phyloP scores from a whole-genome alignment of 805 yeast genomes.

The Ogataea kodamae region DNA sequence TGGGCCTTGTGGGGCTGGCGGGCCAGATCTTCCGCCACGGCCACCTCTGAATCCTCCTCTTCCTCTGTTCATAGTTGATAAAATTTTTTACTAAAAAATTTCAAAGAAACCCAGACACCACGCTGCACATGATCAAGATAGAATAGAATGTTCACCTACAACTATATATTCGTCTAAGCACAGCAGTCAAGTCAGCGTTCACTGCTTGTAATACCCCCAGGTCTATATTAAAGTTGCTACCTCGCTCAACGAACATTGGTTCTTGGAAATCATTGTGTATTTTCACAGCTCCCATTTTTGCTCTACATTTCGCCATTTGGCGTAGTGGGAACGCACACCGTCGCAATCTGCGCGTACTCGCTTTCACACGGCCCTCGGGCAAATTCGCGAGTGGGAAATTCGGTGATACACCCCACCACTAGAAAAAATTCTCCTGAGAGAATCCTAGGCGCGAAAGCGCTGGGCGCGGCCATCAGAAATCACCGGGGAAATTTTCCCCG shows the following conservation, averaged over 20 bases:
- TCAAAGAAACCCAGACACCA: conserved; percentile 15
- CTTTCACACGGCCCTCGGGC: conserved; percentile 27
- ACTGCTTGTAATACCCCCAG: too few species aligned
- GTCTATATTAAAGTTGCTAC: too few species aligned
- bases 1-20: conserved; percentile 82
- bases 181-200: too few species aligned
- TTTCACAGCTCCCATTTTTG: conserved; percentile 4
- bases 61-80: conserved; percentile 56
- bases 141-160: too few species aligned
- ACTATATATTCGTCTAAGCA: too few species aligned
- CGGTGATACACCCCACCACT: conserved; percentile 36
- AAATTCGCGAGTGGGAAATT: conserved; percentile 39
- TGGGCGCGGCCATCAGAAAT: conserved; percentile 38
- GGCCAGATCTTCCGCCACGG: conserved; percentile 72
- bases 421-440: conserved; percentile 34
- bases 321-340: conserved; percentile 21
- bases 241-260: too few species aligned
- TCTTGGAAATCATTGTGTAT: too few species aligned
- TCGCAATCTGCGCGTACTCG: conserved; percentile 36
- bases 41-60: conserved; percentile 59
- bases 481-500: conserved; percentile 11
- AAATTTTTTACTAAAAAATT: conserved; percentile 13
- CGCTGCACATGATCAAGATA: too few species aligned
- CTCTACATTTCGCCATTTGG: conserved; percentile 16
- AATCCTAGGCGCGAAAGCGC: conserved; percentile 39